phyloP scores from a whole-genome alignment of 2,329 filamentous ascomycete genomes.

The Fusarium nisikadoi region DNA sequence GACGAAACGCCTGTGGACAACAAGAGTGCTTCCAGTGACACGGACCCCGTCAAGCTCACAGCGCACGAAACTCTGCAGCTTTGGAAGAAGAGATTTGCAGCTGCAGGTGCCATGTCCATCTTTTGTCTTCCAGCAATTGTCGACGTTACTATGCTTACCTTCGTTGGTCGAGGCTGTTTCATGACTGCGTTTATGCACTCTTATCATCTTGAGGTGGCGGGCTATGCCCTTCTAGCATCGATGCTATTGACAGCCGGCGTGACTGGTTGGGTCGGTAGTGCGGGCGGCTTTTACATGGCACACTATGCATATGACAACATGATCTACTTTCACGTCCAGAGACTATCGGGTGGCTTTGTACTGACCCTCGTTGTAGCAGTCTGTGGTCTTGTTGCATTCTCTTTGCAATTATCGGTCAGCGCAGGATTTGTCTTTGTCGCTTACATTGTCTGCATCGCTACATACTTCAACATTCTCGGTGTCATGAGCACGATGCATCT shows the following conservation, averaged over 20 bases:
- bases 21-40: not conserved
- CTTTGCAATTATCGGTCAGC: slow-evolving; percentile 13
- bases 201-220: slow-evolving; percentile 20
- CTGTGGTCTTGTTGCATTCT: slow-evolving; percentile 24
- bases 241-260: slow-evolving; percentile 34
- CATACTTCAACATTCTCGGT: slow-evolving; percentile 33
- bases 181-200: slow-evolving; percentile 34
- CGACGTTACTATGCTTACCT: slow-evolving; percentile 29
- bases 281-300: slow-evolving; percentile 30
- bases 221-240: slow-evolving; percentile 25
- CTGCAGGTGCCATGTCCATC: slow-evolving; percentile 31
- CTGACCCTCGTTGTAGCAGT: slow-evolving; percentile 10
- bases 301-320: slow-evolving; percentile 37
- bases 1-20: not conserved
- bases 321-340: slow-evolving; percentile 34
- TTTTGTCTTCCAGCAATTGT: slow-evolving; percentile 32
- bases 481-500: slow-evolving; percentile 37
- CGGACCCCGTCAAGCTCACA: slow-evolving; percentile 2
- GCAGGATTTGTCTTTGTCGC: slow-evolving; percentile 29
- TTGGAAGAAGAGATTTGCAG: slow-evolving; percentile 31
- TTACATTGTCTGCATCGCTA: slow-evolving; percentile 25
- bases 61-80: slow-evolving; percentile 14
- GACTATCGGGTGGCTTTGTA: slow-evolving; percentile 29
- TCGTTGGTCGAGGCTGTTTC: slow-evolving; percentile 32
- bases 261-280: slow-evolving; percentile 34